Base-by-base conservation (phyloP, 306 rosid species). In the Quercus agrifolia region DNA sequence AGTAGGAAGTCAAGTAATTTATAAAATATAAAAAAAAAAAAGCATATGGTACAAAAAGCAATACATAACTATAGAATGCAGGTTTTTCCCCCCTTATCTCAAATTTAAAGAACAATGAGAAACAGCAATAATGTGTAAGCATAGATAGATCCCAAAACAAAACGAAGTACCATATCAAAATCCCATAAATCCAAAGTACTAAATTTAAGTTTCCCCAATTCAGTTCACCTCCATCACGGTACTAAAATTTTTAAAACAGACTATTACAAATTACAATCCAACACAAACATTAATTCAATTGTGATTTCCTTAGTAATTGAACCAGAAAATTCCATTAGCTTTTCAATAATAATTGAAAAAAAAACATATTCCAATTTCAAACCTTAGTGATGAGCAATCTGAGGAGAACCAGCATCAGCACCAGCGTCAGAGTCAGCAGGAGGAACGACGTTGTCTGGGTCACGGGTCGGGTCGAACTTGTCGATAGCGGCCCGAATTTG, bases 401-500 rank as follows among this genome's bases (percentile, higher is more conserved):
- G 51, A 10, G 51, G 51, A 44, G 51, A 44, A 14, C 69, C 82
- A 23, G 23, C 69, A 78, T 73, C n/a, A 33, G 31, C 19, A 27
- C 56, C 33, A 72, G 7, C 1, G 44, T 70, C 20, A 4, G 77
- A 20, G 21, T 1, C 70, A 27, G 20, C 85, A 11, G 1, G 38
- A 33, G 38, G 7, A 33, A 77, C 77, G 67, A 17, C 77, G 52
- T 92, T 96, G 56, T 94, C 98, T 11, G 92, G 93, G 68, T 93
- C 99, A 0, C 71, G 90, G 70, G 90, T 55, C 10, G 93, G 93
- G 90, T 95, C 97, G 17, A 97, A 86, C 74, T 88, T 88, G 83
- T 86, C 87, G 30, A 95, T 83, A 51, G 91, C 84, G 8, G 80
- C 71, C 0, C 97, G 92, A 10, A 67, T 77, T 82, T 89, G 73